Evolutionary conservation across 2,329 filamentous ascomycete genomes (phyloP).

Genomic region (Colletotrichum cuscutae): DNA sequence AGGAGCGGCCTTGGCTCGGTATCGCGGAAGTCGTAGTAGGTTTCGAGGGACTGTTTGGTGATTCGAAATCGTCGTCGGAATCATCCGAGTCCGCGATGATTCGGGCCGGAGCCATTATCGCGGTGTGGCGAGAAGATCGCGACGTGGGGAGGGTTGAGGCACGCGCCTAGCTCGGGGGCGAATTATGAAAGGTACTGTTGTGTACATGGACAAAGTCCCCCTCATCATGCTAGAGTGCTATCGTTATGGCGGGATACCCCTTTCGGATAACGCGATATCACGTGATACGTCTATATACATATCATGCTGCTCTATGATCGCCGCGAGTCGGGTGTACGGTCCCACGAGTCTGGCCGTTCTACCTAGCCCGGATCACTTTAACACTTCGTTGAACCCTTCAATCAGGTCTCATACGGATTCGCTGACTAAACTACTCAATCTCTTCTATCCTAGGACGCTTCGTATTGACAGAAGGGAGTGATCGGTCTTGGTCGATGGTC

Average conservation of each 20-base stretch:
- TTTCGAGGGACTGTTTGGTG: conserved; percentile 21
- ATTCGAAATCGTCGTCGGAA: conserved; percentile 27
- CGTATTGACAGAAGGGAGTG: conserved; percentile 16
- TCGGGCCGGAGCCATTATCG: conserved; percentile 29
- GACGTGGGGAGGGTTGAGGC: neutral
- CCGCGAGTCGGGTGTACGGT: too few species aligned
- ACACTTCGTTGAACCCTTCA: neutral
- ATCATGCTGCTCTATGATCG: neutral
- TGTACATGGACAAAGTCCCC: neutral
- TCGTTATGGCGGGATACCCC: neutral
- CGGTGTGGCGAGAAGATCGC: conserved; percentile 15
- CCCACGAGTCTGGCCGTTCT: neutral
- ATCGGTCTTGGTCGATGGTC: conserved; percentile 23
- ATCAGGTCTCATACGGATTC: neutral
- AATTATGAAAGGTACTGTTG: neutral
- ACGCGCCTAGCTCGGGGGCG: conserved; percentile 6
- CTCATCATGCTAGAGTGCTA: neutral
- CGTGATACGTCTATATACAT: neutral
- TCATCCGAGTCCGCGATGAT: conserved; percentile 37
- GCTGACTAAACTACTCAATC: conserved; percentile 58
- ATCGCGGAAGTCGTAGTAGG: conserved; percentile 13
- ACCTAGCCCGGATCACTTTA: neutral
- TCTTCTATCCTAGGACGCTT: conserved; percentile 64
- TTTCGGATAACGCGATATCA: neutral
- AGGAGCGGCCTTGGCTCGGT: conserved; percentile 34